Evolutionary conservation across 768 basidiomycete genomes (phyloP).

Genomic region (Plicaturopsis crispa): DNA sequence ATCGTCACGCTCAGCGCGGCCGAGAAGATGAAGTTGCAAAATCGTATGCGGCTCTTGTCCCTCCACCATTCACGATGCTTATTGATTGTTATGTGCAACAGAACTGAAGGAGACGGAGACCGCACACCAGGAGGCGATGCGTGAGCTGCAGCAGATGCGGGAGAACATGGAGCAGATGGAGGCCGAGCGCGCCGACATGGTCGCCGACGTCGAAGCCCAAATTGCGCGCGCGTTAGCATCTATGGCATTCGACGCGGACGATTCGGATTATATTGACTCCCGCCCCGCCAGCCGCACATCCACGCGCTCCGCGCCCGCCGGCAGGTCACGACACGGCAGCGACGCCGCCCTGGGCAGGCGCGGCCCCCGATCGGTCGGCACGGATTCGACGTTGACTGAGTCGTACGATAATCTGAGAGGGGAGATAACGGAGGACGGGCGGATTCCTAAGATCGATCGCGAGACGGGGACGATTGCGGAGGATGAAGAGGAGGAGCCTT

Average conservation of each 20-base stretch:
- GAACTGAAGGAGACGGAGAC: conserved; percentile 77
- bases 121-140: conserved; percentile 72
- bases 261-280: conserved; percentile 69
- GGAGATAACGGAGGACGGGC: not conserved
- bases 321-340: conserved; percentile 48
- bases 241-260: conserved; percentile 76
- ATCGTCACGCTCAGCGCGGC: conserved; percentile 69
- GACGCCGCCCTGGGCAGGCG: conserved; percentile 50
- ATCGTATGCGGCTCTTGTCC: conserved; percentile 42
- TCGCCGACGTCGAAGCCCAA: conserved; percentile 89
- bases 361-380: conserved; percentile 62
- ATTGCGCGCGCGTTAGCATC: conserved; percentile 81
- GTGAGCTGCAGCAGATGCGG: conserved; percentile 81
- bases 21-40: conserved; percentile 74
- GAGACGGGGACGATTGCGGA: conserved; percentile 50
- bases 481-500: conserved; percentile 43
- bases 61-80: not conserved
- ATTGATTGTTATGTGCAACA: conserved; percentile 20
- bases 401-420: conserved; percentile 34
- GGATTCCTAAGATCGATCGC: conserved; percentile 26
- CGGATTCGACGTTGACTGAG: conserved; percentile 77
- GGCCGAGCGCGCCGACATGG: conserved; percentile 79
- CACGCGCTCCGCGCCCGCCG: conserved; percentile 38
- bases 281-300: conserved; percentile 65
- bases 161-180: conserved; percentile 85